Conservation (phyloP, 179 eudicot genomes). For the Nepenthes alata region DNA sequence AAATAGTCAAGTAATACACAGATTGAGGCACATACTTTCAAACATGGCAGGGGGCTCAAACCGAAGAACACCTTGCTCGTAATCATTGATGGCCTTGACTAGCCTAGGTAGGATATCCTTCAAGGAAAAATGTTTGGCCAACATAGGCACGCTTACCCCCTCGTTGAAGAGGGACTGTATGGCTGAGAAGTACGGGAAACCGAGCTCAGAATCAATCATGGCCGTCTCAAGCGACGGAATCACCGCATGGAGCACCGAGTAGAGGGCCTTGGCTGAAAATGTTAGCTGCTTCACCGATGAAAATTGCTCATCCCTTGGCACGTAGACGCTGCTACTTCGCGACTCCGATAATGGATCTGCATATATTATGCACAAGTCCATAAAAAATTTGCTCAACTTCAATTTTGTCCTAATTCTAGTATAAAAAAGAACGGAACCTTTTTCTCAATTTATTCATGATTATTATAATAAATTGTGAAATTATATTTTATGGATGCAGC, state of each 20-base stretch:
- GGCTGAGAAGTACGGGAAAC: slow-evolving; percentile 49
- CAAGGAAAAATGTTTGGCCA: slow-evolving; percentile 6
- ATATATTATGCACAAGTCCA: too few relatives aligned
- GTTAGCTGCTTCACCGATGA: slow-evolving; percentile 43
- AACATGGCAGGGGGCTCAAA: neutral
- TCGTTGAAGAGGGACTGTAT: slow-evolving; percentile 41
- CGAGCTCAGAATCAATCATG: slow-evolving; percentile 21
- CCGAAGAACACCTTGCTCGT: neutral
- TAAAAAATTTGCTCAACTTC: neutral
- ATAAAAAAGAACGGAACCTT: too few relatives aligned
- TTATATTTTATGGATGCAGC: too few relatives aligned
- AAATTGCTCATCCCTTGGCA: slow-evolving; percentile 77
- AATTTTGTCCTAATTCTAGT: neutral
- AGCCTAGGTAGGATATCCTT: slow-evolving; percentile 32
- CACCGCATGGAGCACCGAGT: slow-evolving; percentile 41
- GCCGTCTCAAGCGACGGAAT: slow-evolving; percentile 39
- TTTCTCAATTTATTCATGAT: too few relatives aligned
- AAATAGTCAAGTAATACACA: neutral
- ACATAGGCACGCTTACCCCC: slow-evolving; percentile 32
- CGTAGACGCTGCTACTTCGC: slow-evolving; percentile 29
- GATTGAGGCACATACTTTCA: neutral
- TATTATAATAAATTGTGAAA: too few relatives aligned
- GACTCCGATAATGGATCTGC: slow-evolving; percentile 50
- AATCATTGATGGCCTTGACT: slow-evolving; percentile 16
- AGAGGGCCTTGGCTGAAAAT: slow-evolving; percentile 42